Evolutionary conservation across 2,329 filamentous ascomycete genomes (phyloP).

Genomic region (Alternaria sp.): DNA sequence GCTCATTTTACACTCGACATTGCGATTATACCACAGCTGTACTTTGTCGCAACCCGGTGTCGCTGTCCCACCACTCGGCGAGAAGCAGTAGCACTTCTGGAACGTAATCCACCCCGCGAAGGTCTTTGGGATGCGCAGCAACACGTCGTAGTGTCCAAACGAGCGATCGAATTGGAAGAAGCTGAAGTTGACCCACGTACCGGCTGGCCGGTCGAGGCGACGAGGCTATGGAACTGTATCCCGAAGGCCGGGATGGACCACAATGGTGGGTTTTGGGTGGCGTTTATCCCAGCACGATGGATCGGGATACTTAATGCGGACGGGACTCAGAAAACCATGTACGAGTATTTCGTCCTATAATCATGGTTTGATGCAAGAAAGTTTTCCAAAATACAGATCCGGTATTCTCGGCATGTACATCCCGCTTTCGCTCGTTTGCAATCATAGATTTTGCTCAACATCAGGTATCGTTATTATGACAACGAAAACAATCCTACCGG

Average conservation of each 20-base stretch:
- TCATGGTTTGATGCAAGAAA: neutral
- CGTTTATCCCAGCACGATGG: constrained; percentile 6
- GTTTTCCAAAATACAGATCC: neutral
- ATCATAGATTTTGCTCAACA: neutral
- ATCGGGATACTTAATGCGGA: constrained; percentile 7
- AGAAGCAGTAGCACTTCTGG: constrained; percentile 27
- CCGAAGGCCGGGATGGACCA: constrained; percentile 29
- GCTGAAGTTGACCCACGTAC: constrained; percentile 24
- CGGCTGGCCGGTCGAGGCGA: constrained; percentile 27
- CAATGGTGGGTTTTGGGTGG: constrained; percentile 25
- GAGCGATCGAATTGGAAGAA: constrained; percentile 35
- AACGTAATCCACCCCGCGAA: constrained; percentile 30
- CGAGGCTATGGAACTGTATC: constrained; percentile 24
- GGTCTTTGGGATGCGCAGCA: constrained; percentile 31
- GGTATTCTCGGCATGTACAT: neutral
- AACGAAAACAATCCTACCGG: neutral
- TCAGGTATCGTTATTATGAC: neutral
- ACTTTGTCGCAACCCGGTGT: constrained; percentile 24
- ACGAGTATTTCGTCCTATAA: constrained; percentile 20
- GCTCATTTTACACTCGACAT: constrained; percentile 35
- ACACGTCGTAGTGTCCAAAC: constrained; percentile 23
- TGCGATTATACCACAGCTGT: constrained; percentile 24
- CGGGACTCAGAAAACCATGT: constrained; percentile 11
- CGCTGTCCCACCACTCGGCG: constrained; percentile 34
- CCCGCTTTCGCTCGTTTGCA: neutral